A percentile compares a stretch with the other conserved stretches of the same genome.
Conservation (phyloP, 495 filamentous ascomycete species). For the Neurospora sp. region DNA sequence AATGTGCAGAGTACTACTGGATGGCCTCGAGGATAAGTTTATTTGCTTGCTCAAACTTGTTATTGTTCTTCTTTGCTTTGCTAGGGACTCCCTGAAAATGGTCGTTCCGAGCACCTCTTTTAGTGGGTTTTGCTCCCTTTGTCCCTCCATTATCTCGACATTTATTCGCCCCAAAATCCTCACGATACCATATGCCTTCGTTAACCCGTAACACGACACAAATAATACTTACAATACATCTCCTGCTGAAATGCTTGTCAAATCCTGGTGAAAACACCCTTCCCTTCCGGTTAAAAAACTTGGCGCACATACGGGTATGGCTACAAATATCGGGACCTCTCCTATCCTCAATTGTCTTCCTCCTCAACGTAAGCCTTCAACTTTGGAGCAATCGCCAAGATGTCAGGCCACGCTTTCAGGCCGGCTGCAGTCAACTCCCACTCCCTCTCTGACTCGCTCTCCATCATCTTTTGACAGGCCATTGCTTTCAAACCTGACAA, state of each 20-base stretch:
- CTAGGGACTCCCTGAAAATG: background rate
- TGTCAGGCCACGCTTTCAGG: background rate
- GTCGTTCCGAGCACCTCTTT: background rate
- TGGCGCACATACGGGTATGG: background rate
- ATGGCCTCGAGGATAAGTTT: background rate
- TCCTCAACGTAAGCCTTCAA: background rate
- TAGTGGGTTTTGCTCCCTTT: background rate
- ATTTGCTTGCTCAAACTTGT: background rate
- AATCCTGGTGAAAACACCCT: background rate
- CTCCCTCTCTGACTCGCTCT: background rate
- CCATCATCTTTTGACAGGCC: background rate
- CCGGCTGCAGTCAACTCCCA: background rate
- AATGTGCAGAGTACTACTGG: background rate
- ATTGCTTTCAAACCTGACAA: background rate
- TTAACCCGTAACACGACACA: background rate
- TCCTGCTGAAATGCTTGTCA: background rate
- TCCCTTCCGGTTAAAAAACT: background rate
- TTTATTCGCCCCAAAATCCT: background rate
- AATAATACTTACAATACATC: background rate
- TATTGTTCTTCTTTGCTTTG: background rate
- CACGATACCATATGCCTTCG: background rate
- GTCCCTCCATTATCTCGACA: background rate
- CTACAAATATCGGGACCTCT: background rate
- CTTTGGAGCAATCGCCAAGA: background rate
- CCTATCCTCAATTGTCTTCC: background rate